Evolutionary conservation across 768 basidiomycete genomes (phyloP), one percentile per base, ranked within the genome.

Genomic region (Leccinum imitatum): DNA sequence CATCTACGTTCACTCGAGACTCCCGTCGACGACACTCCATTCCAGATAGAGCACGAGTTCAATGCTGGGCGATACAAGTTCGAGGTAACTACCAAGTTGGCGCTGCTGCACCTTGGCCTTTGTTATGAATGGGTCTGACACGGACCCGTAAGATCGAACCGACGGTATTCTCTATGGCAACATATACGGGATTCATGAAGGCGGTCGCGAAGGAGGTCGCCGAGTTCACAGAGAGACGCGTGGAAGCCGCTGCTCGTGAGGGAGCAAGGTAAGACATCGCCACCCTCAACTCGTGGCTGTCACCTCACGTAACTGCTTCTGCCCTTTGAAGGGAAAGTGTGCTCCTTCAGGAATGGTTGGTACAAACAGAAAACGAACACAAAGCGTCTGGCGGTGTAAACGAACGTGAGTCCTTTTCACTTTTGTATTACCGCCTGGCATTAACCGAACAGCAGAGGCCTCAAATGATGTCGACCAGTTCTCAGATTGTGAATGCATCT

Each of bases 21-120:
- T 14, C 2, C 27, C 13, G 41, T n/a, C 53, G 2, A 63, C 14
- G 15, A 9, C 1, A 9, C 2, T 14, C 30, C 2, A 37, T 46
- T 54, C 23, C 39, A 86, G 85, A 60, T 83, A 6, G 82, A 84
- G 64, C 77, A 68, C 21, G 70, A 73, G 35, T 86, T 85, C 57
- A 80, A 85, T 63, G 76, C 80, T 0, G 85, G 85, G 25, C 76
- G 73, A 55, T 84, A 85, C 65, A 58, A 63, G 37, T 84, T 85
- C 66, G 75, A 83, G 76, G 83, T 82, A 50, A 2, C 6, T 35
- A 19, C 14, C 41, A 19, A 21, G 6, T 3, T 13, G n/a, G 13
- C 50, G 19, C 19, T 19, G 15, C 9, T 21, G 3, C 63, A n/a
- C 41, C 15, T n/a, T 44, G n/a, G 41, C 41, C 11, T n/a, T 41